Conservation (phyloP, 2,329 filamentous ascomycete genomes). For the Fusarium aywerte region DNA sequence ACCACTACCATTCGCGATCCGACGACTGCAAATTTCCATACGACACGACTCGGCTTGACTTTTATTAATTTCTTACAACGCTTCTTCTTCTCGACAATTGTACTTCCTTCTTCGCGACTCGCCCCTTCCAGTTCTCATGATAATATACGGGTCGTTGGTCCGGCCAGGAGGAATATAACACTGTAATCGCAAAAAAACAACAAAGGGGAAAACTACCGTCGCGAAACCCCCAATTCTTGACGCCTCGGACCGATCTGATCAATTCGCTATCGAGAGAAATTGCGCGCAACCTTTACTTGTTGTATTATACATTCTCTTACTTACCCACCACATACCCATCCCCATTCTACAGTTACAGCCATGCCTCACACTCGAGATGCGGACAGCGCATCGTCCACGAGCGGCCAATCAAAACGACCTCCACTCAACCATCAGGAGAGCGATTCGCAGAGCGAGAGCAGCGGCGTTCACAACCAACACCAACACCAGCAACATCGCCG, state of each 20-base stretch:
- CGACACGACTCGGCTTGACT: not conserved
- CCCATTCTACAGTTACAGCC: slow-evolving; percentile 36
- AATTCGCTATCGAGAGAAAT: slow-evolving; percentile 11
- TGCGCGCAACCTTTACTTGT: slow-evolving; percentile 17
- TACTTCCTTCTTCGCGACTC: slow-evolving; percentile 18
- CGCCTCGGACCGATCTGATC: not conserved
- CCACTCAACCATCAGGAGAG: slow-evolving; percentile 52
- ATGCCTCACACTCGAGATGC: slow-evolving; percentile 60
- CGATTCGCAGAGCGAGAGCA: slow-evolving; percentile 50
- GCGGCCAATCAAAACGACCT: slow-evolving; percentile 67
- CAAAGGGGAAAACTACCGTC: slow-evolving; percentile 10
- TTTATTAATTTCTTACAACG: slow-evolving; percentile 16
- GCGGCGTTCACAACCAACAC: slow-evolving; percentile 47
- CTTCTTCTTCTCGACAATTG: slow-evolving; percentile 5
- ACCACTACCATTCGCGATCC: slow-evolving; percentile 18
- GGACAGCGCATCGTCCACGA: slow-evolving; percentile 59
- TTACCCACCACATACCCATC: not conserved
- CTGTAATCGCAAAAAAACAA: slow-evolving; percentile 29
- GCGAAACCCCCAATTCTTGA: slow-evolving; percentile 5
- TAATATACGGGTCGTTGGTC: slow-evolving; percentile 28
- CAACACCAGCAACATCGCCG: slow-evolving; percentile 49
- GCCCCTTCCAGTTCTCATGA: slow-evolving; percentile 30
- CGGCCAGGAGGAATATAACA: slow-evolving; percentile 35
- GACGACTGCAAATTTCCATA: slow-evolving; percentile 9
- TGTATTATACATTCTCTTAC: slow-evolving; percentile 28